Base-by-base conservation (phyloP, 257 asterid species). In the Solanum appendiculatum region DNA sequence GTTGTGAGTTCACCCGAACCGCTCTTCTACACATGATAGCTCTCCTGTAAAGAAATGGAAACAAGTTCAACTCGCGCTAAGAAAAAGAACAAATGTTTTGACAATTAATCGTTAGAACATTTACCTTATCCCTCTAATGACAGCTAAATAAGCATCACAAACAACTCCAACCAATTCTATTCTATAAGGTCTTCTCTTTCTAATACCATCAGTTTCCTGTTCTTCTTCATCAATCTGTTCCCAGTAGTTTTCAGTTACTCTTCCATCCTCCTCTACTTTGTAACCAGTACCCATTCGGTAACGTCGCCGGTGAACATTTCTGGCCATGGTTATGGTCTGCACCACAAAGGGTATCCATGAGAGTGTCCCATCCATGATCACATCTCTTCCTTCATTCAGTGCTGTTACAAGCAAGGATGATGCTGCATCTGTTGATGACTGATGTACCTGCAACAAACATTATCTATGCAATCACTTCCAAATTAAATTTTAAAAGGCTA, bases 331-430 rank as follows among this genome's bases (percentile, higher is more conserved):
- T 83, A 87, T 82, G 48, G 89, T 87, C 39, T 82, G 89, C 82
- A 97, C 94, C 33, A 97, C 99, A 40, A 97, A 97, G 34, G 99
- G 99, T 87, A 86, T 95, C 99, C 99, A 97, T 6, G 99, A 95
- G 6, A 97, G 91, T 9, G 99, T 97, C 42, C 99, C 99, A 44
- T 95, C 99, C 99, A 97, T 95, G 86, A 97, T 95, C 89, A 97
- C 99, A 58, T 97, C 99, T 1, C 99, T 98, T 10, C 99, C 99
- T 87, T 97, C 98, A 42, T 97, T 97, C 7, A 97, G 89, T 1
- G 99, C 99, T 0, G 98, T 97, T 25, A 95, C 99, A 7, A 97
- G 92, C 39, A 97, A 93, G 0, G 99, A 97, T 18, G 98, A 94
- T 14, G 99, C 99, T 29, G 99, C 99, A 87, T 97, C 98, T 0